Evolutionary conservation across 768 basidiomycete species (phyloP), one percentile per base, ranked within the genome.

Genomic region (Dentipellis fragilis): DNA sequence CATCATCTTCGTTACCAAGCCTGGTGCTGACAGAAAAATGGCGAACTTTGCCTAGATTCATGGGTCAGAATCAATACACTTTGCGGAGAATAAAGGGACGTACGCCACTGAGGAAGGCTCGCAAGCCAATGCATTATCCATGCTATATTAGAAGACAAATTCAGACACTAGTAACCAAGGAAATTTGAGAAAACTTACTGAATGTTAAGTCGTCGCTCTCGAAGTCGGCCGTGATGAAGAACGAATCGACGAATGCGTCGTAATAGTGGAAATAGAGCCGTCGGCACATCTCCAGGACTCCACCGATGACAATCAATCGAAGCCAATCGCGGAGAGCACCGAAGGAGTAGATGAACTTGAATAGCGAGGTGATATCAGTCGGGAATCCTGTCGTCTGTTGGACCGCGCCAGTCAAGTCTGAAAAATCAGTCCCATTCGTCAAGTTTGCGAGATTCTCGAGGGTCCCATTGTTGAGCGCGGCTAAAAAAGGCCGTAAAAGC

Each of bases 71-170:
- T 39, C n/a, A 21, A 39, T 36, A 49, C 48, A 0, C 23, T 11
- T 35, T 4, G 16, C 52, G 8, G 37, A 3, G 10, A 10, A 19
- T 16, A 46, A 36, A 21, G 22, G 17, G 4, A 68, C 80, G 62
- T 58, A 77, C 75, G 68, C 82, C 82, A 87, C n/a, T 76, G 70
- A 17, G 80, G 75, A 42, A 81, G 80, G 52, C 74, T 73, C 4
- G 83, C 80, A 0, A 88, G 67, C 85, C 86, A 89, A 40, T 75
- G 68, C 75, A 86, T 77, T 62, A 88, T 73, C 87, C 87, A 89
- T 39, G 76, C 84, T 87, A 55, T 23, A 39, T 39, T 1, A 8
- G 54, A 10, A 19, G 17, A 12, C 54, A 37, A 42, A 29, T 10
- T 58, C 45, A 47, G 51, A 54, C 49, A 53, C 54, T 34, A 57